A percentile compares a stretch with the other conserved stretches of the same genome.
These are phyloP conservation scores for Cornus suecica DNA, from an alignment of 148 eudicot species.

Conservation along the genomic window DNA sequence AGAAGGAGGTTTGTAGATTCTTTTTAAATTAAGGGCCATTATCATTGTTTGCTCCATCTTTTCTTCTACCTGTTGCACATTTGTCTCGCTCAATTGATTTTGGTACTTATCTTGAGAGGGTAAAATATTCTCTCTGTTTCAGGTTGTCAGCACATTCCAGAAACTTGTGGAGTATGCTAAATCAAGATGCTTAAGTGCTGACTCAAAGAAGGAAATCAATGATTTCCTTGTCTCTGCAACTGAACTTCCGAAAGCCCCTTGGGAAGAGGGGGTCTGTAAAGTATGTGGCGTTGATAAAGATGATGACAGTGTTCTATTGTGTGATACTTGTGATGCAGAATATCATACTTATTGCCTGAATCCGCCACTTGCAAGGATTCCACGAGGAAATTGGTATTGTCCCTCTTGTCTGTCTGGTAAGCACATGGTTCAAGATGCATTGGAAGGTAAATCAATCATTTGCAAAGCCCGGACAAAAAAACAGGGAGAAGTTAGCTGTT, in stretches of 20 bases:
- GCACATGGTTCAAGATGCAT: constrained; percentile 16
- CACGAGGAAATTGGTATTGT: constrained; percentile 79
- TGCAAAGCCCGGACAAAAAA: constrained; percentile 28
- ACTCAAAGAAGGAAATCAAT: constrained; percentile 42
- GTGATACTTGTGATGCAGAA: constrained; percentile 76
- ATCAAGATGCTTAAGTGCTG: constrained; percentile 40
- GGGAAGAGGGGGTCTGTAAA: constrained; percentile 81
- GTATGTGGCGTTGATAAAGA: constrained; percentile 72
- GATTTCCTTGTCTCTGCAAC: constrained; percentile 38
- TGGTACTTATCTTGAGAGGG: neutral
- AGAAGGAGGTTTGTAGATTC: constrained; percentile 47
- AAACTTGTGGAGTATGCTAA: constrained; percentile 42
- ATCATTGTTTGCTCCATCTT: neutral
- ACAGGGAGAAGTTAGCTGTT: constrained; percentile 43
- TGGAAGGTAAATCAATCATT: constrained; percentile 21
- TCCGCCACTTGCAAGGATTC: constrained; percentile 72
- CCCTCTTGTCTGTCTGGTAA: constrained; percentile 57
- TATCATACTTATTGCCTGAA: constrained; percentile 72
- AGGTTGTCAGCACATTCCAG: constrained; percentile 41
- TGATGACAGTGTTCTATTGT: constrained; percentile 62
- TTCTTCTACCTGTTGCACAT: constrained; percentile 1
- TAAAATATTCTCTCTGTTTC: constrained; percentile 18
- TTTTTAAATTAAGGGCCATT: neutral
- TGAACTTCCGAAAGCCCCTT: constrained; percentile 66
- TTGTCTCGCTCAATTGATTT: neutral